phyloP scores from a whole-genome alignment of 2,329 filamentous ascomycete species.

The Curvularia lunata region DNA sequence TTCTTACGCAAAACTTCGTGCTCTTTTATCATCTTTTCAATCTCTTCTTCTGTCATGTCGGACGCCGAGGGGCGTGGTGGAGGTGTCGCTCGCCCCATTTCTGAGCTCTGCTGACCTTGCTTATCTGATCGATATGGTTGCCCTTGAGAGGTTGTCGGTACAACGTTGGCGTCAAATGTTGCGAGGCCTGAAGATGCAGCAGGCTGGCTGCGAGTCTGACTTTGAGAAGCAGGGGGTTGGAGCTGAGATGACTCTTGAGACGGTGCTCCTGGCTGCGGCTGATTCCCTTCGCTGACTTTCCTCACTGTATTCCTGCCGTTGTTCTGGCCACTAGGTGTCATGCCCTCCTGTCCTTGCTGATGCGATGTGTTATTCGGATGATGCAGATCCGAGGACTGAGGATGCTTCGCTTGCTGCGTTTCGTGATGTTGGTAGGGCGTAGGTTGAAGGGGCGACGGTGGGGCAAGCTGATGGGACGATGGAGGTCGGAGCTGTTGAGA shows the following conservation, averaged over 20 bases:
- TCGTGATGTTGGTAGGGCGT: conserved; percentile 44
- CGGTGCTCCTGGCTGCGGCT: conserved; percentile 38
- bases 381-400: conserved; percentile 34
- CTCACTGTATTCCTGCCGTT: conserved; percentile 41
- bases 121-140: conserved; percentile 52
- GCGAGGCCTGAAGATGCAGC: conserved; percentile 49
- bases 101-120: conserved; percentile 36
- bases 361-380: conserved; percentile 38
- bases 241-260: conserved; percentile 46
- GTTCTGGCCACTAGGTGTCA: conserved; percentile 37
- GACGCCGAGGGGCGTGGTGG: conserved; percentile 50
- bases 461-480: conserved; percentile 45
- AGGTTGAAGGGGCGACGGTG: conserved; percentile 45
- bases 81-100: conserved; percentile 53
- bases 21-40: conserved; percentile 56
- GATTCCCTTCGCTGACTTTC: conserved; percentile 43
- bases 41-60: conserved; percentile 57
- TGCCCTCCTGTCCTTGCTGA: conserved; percentile 42
- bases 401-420: conserved; percentile 35
- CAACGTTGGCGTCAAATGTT: conserved; percentile 55
- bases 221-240: conserved; percentile 45
- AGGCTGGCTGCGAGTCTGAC: conserved; percentile 46
- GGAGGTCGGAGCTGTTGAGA: conserved; percentile 43
- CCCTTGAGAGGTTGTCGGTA: conserved; percentile 53
- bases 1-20: conserved; percentile 58